Base-by-base conservation (phyloP, 2,329 filamentous ascomycete genomes). In the Scytalidium sp. region DNA sequence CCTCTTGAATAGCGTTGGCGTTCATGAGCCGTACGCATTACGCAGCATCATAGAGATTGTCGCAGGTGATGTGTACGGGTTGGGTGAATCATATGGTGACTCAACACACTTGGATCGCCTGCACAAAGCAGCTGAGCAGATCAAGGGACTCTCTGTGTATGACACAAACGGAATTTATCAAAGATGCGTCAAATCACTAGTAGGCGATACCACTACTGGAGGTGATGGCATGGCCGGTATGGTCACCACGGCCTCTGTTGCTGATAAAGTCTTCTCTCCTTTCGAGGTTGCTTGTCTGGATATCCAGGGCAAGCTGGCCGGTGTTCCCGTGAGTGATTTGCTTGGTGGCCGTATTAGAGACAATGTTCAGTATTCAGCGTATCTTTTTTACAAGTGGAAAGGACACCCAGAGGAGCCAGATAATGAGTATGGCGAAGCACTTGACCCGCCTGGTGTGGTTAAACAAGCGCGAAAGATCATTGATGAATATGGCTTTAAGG, bases 281-380 rank as follows among this genome's bases (percentile, higher is more conserved):
- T 72, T 73, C 8, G 69, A 71, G 42, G 70, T 72, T n/a, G 69
- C 69, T 0, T 71, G 68, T 44, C 65, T 73, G 13, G 70, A 72
- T 43, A 63, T 72, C 0, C 70, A 73, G 44, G 70, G 68, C 17
- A 73, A 73, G 42, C 43, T 71, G 1, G 62, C 67, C 1, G 69
- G 70, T 1, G 47, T 72, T 0, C 68, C 70, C 2, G 69, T 72
- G 2, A 66, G 66, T 40, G 67, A 70, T 3, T 51, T 73, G 0
- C 65, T 73, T 2, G 70, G 70, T 3, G 70, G 70, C 2, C 61
- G 67, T 0, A 64, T 73, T 8, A 63, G 70, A 50, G 64, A 71
- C 46, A 61, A 58, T 17, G 68, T 73, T 1, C 68, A 70, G 43
- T 73, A 71, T 56, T 73, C 70, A 2, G 70, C 70, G 2, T 73